Evolutionary conservation across 129 eudicot genomes (phyloP), one percentile per base, ranked within the genome.

Genomic region (Oenanthe sinensis): DNA sequence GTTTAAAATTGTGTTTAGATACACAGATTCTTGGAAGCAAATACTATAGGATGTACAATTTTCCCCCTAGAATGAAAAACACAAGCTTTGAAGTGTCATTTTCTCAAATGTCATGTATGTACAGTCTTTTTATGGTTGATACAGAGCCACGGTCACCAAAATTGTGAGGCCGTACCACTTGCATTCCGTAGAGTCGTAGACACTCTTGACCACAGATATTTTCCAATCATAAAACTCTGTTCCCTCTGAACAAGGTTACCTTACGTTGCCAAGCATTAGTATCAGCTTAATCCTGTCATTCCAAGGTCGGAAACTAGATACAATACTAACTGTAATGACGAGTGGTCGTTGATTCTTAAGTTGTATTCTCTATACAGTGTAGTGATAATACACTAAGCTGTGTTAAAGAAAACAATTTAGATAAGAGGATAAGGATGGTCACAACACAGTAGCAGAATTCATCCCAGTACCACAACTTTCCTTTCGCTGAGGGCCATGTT

Each of bases 101-200:
- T 71, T 79, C 82, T 45, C 77, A 42, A 17, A 22, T 47, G 39
- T 48, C 46, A 37, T 69, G 71, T 22, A 14, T 74, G 6, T 39
- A 36, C 52, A 39, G 6, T 10, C 33, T 33, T 71, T 71, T 28
- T 52, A 73, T 71, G 82, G 82, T 50, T 71, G 42, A 13, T 79
- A 26, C 77, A 37, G 52, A 71, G 63, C 82, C 82, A 49, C 82
- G 46, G 77, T 28, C 77, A 62, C 54, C 40, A 50, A 75, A 71
- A 72, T 36, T 11, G 28, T 79, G 71, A 50, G 36, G 77, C 76
- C 58, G 63, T 70, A 22, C 50, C 46, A 52, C 67, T 47, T 73
- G 67, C 69, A 70, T 47, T 79, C 72, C n/a, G n/a, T n/a, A n/a
- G n/a, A n/a, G n/a, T n/a, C 54, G 26, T 44, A 37, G 42, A 79